Percentiles rank a stretch among this genome's conserved stretches.
Conservation (phyloP, 208 protist species). For the Trypanosoma avium region DNA sequence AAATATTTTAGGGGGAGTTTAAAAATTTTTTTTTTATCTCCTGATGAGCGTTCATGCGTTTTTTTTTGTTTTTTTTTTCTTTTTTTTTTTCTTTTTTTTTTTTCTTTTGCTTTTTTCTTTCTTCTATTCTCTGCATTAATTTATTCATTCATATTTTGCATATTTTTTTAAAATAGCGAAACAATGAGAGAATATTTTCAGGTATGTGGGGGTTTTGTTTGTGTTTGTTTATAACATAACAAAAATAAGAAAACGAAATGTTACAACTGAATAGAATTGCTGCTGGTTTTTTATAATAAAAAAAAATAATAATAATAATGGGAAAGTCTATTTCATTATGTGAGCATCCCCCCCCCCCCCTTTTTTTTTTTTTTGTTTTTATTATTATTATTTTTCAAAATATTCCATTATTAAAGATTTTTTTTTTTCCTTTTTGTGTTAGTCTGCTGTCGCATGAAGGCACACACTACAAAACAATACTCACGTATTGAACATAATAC, state of each 20-base stretch:
- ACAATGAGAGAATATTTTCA: neutral
- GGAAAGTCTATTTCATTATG: too few relatives aligned
- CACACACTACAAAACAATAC: too few relatives aligned
- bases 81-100: slow-evolving; percentile 13
- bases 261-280: too few relatives aligned
- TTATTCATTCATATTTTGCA: neutral
- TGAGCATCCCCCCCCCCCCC: too few relatives aligned
- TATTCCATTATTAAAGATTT: too few relatives aligned
- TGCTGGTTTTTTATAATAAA: too few relatives aligned
- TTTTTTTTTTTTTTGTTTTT: too few relatives aligned
- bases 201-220: neutral
- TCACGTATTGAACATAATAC: too few relatives aligned
- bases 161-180: neutral
- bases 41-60: slow-evolving; percentile 4
- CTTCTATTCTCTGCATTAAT: neutral
- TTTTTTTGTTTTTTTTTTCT: slow-evolving; percentile 1
- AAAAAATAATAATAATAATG: too few relatives aligned
- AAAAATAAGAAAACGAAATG: neutral
- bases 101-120: neutral
- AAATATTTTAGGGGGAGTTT: slow-evolving; percentile 7
- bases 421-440: too few relatives aligned
- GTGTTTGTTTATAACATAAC: neutral
- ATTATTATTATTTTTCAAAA: too few relatives aligned
- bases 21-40: slow-evolving; percentile 23
- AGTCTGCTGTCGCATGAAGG: too few relatives aligned